Percentiles rank a stretch among this genome's conserved stretches.
phyloP scores from a whole-genome alignment of 495 filamentous ascomycete genomes.

The Amorphotheca resinae region DNA sequence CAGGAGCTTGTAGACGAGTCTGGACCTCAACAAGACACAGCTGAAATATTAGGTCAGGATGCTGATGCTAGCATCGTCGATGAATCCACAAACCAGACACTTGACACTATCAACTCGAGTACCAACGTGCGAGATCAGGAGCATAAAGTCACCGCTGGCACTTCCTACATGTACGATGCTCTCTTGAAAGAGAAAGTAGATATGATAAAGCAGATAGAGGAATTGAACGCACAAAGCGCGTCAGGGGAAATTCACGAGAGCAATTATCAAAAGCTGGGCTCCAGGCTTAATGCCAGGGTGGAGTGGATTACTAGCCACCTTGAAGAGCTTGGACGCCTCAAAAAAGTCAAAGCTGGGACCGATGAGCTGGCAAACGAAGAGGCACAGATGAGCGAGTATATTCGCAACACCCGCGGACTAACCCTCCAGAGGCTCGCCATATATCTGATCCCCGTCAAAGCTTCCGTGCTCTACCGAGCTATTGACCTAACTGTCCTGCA shows the following conservation, averaged over 20 bases:
- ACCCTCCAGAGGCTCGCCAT: constrained; percentile 38
- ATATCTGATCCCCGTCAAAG: constrained; percentile 43
- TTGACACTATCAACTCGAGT: neutral
- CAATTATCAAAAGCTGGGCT: neutral
- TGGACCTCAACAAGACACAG: neutral
- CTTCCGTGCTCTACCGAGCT: constrained; percentile 35
- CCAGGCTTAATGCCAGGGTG: neutral
- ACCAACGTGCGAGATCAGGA: neutral
- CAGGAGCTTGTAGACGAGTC: constrained; percentile 8
- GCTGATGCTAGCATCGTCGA: neutral
- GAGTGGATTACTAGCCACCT: neutral
- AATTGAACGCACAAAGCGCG: constrained; percentile 1
- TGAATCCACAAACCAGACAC: neutral
- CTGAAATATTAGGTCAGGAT: neutral
- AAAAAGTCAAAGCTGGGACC: neutral
- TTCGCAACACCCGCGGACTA: constrained; percentile 40
- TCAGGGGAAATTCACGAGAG: neutral
- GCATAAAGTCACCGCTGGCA: neutral
- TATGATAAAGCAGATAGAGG: constrained; percentile 6
- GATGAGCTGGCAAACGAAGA: neutral
- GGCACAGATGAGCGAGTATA: constrained; percentile 33
- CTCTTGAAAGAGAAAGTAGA: neutral
- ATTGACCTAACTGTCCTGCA: constrained; percentile 40
- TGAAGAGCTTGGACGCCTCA: neutral
- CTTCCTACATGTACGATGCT: neutral